Evolutionary conservation across 2,329 filamentous ascomycete species (phyloP), one percentile per base, ranked within the genome.

Genomic region (Trichoderma guizhouense): DNA sequence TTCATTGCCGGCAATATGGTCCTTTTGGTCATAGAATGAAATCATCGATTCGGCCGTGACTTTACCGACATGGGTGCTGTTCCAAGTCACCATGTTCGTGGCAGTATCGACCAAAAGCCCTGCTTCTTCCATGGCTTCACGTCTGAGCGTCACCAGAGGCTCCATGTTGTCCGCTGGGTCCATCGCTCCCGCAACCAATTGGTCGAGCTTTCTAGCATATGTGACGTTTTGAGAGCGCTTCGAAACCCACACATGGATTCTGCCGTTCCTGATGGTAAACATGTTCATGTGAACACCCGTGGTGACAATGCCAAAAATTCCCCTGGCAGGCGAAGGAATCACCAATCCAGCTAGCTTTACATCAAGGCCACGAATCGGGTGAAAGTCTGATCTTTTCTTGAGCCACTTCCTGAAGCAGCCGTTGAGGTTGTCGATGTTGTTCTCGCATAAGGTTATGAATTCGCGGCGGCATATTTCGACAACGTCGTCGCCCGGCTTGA

Each of bases 221-320:
- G 79, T 79, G 21, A 78, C 71, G 6, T 74, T 75, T 12, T 73
- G 71, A 7, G 79, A 78, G 5, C 81, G 77, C 65, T 76, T 76
- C 26, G 80, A 77, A 47, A 82, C 78, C 81, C 81, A 82, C 51
- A 82, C 77, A 39, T 76, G 77, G 71, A 73, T 73, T 39, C 47
- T 75, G 26, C 76, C 75, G n/a, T 72, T 74, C 57, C 74, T 77
- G 57, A 76, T 71, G 36, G 78, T 79, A 74, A 79, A 83, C 60
- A 81, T 78, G 72, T 81, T 83, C 73, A 83, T 76, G 71, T 83
- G 81, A 2, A 81, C 79, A 8, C 81, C 81, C 5, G 79, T 77
- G 2, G 81, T 83, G 36, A 80, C 74, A 39, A 82, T 76, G 7
- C 81, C 81, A 32, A 83, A 77, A 11, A 82, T 73, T 1, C 81